Evolutionary conservation across 2,329 filamentous ascomycete species (phyloP), one percentile per base, ranked within the genome.

Genomic region (Pyrenophora teres): DNA sequence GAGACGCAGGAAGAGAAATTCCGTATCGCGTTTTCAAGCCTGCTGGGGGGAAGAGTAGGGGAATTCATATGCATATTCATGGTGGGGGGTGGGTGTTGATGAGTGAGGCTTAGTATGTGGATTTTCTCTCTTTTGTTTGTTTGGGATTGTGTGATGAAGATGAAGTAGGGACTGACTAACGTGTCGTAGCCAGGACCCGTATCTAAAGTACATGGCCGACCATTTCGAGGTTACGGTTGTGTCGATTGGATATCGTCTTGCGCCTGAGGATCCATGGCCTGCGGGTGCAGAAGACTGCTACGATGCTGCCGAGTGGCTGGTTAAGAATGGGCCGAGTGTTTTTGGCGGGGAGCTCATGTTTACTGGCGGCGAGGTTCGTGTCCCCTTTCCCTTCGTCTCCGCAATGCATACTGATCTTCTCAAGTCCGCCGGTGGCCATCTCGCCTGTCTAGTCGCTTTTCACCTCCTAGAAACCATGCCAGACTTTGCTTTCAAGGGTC

Each of bases 251-350:
- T 87, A 87, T 64, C 76, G 84, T 23, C 77, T 84, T 15, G 83
- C 83, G 0, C 84, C 84, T 0, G 83, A 87, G 63, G 52, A 85
- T 58, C 81, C 82, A 0, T 85, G 78, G 63, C 83, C 84, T 0
- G 76, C 75, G 0, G 79, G 76, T 0, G 76, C 78, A 3, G 74
- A 86, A 45, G 84, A 86, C 64, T 83, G 81, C 68, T 78, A 80
- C 59, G 83, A 86, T 62, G 81, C 77, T 3, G 83, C 76, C 0
- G 78, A 81, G 51, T 81, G 80, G 67, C 71, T 86, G 1, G 67
- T 81, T 21, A 76, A 81, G 46, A 73, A 82, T 51, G 76, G 77
- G 0, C 65, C 76, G 40, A 60, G 60, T 6, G 58, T 71, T 15
- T 81, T 77, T 55, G 78, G 77, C 63, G 76, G 67, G 0, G 67